Base-by-base conservation (phyloP, 1,284 basidiomycete genomes). In the Cryptococcus sp. region DNA sequence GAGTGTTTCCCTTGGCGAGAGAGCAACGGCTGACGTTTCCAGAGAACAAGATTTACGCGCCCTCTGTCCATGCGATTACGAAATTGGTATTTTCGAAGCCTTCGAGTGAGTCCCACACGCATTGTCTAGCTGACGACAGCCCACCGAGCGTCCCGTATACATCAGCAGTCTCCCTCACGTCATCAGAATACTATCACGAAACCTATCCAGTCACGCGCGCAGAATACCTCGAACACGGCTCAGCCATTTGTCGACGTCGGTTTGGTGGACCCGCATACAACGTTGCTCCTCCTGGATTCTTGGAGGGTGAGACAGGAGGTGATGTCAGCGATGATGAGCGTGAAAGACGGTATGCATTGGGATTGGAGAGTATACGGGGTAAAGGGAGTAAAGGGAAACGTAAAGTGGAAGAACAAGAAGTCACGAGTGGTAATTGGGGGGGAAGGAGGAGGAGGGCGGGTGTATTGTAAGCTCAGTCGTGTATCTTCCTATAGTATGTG, bases 161-260 rank as follows among this genome's bases (percentile, higher is more conserved):
- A 50, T 81, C 86, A 37, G 87, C 87, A 0, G 72, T 81, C 50
- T 75, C 78, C 9, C 82, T 90, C 59, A 81, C 83, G 39, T 75
- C 72, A 47, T 78, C 77, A 40, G 77, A 83, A 14, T 76, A 78
- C 45, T 70, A 74, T 50, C 83, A 86, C 63, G 55, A 74, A 1
- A 74, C 79, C 42, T 73, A 76, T 47, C 76, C 79, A 13, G 82
- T 92, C 60, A 88, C 88, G 2, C 78, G 86, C 36, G 82, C 81
- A 47, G 89, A 93, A 67, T 94, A 91, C 74, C 77, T 82, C 49
- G 91, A 93, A 73, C 81, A 80, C 56, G 91, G 91, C 32, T 85
- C 82, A 59, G 82, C 78, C 53, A 85, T 85, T 54, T 83, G 83
- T 56, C 80, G 87, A 52, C 62, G 67, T 18, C 59, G 66, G 28